phyloP scores from a whole-genome alignment of 2,329 filamentous ascomycete genomes.

The Falciphora oryzae region DNA sequence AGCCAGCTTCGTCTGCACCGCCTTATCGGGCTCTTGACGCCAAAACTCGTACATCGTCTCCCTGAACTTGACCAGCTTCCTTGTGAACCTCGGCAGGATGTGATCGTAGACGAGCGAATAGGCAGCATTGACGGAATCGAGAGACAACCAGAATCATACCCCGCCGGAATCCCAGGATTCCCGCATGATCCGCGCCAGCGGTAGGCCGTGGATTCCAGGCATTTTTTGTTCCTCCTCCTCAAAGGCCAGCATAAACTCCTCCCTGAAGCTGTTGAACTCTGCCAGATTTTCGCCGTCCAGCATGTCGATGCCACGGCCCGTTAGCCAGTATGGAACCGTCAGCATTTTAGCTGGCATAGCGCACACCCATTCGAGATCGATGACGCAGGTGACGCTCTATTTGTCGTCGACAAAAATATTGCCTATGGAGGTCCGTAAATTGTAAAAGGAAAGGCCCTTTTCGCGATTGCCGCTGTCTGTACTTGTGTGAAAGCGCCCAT shows the following conservation, averaged over 20 bases:
- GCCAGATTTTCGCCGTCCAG: slow-evolving; percentile 8
- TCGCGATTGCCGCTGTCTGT: too few species aligned
- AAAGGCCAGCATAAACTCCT: slow-evolving; percentile 15
- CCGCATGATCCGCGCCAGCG: slow-evolving; percentile 18
- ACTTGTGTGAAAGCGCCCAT: too few species aligned
- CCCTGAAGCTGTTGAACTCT: slow-evolving; percentile 13
- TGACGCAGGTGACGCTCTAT: slow-evolving; percentile 25
- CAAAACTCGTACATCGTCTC: slow-evolving; percentile 20
- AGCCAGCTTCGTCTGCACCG: slow-evolving; percentile 19
- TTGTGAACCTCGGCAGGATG: slow-evolving; percentile 20
- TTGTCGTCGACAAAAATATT: too few species aligned
- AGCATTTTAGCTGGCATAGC: slow-evolving; percentile 24
- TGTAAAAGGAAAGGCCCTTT: too few species aligned
- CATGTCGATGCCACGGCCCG: slow-evolving; percentile 15
- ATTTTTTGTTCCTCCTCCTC: slow-evolving; percentile 13
- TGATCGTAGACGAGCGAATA: slow-evolving; percentile 20
- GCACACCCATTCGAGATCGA: slow-evolving; percentile 26
- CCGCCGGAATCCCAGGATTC: slow-evolving; percentile 21
- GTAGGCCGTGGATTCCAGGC: slow-evolving; percentile 11
- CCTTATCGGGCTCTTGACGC: slow-evolving; percentile 15
- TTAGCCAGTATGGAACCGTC: slow-evolving; percentile 25
- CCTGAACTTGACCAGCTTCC: slow-evolving; percentile 13
- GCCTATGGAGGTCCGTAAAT: too few species aligned
- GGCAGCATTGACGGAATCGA: slow-evolving; percentile 22
- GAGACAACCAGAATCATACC: slow-evolving; percentile 25